These are phyloP conservation scores for Colletotrichum lini DNA, from an alignment of 2,329 filamentous ascomycete genomes.

Conservation along the genomic window DNA sequence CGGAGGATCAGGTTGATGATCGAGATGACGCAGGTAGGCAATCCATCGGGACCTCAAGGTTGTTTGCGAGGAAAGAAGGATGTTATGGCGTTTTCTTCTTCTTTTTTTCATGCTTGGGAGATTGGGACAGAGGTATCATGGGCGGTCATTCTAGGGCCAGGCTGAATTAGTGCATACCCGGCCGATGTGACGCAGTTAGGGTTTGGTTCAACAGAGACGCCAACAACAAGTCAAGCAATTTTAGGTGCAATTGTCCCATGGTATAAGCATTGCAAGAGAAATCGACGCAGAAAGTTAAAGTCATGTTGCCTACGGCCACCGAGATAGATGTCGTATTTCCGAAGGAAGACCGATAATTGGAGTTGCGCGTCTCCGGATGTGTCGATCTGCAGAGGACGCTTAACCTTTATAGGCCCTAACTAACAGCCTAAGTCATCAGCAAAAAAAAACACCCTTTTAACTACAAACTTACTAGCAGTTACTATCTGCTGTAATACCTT, in stretches of 20 bases:
- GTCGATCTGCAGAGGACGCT: neutral
- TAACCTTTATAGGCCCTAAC: too few relatives aligned
- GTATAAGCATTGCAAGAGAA: neutral
- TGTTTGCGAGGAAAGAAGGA: neutral
- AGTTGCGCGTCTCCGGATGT: neutral
- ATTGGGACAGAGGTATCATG: neutral
- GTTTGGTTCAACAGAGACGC: neutral
- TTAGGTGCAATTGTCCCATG: neutral
- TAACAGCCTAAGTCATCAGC: too few relatives aligned
- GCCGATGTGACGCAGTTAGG: neutral
- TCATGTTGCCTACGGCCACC: neutral
- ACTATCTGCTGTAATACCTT: too few relatives aligned
- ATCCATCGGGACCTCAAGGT: neutral
- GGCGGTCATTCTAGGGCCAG: neutral
- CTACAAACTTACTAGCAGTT: too few relatives aligned
- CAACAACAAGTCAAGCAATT: neutral
- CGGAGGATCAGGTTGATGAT: constrained; percentile 45
- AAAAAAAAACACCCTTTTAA: too few relatives aligned
- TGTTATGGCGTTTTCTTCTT: neutral
- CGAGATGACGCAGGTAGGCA: neutral
- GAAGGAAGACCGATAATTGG: constrained; percentile 17
- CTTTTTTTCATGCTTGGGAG: too few relatives aligned
- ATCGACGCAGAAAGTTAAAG: neutral
- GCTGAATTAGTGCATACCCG: neutral
- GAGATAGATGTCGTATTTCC: constrained; percentile 38